Conservation (phyloP, 306 rosid species). For the Rosa chinensis region DNA sequence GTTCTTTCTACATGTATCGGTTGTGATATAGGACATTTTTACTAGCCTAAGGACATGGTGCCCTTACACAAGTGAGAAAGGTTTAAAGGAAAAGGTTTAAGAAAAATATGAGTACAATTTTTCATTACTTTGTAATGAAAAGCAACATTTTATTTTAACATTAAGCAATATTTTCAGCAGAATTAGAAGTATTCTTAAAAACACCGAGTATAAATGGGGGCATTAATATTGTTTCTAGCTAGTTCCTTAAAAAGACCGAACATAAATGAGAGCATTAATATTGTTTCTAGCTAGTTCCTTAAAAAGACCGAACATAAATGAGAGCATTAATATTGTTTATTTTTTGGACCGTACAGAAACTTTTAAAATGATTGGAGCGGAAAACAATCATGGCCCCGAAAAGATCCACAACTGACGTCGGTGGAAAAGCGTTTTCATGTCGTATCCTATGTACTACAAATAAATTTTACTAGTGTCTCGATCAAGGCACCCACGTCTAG, state of each 20-base stretch:
- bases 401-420: background rate
- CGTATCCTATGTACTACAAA: background rate
- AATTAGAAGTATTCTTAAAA: too few relatives aligned
- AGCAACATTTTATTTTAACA: too few relatives aligned
- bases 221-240: background rate
- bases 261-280: background rate
- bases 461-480: background rate
- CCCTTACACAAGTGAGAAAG: background rate
- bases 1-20: background rate
- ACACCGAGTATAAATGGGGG: too few relatives aligned
- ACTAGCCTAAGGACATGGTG: background rate
- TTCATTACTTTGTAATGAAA: too few relatives aligned
- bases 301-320: too few relatives aligned
- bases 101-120: background rate
- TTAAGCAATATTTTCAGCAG: too few relatives aligned
- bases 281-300: too few relatives aligned
- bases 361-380: background rate
- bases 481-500: background rate
- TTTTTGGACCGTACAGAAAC: background rate
- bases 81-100: background rate
- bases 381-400: background rate
- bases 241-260: too few relatives aligned
- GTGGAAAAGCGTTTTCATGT: background rate
- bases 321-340: background rate
- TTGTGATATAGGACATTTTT: background rate